Base-by-base conservation (phyloP, 1,139 yeast species). In the Kodamaea anthophila region DNA sequence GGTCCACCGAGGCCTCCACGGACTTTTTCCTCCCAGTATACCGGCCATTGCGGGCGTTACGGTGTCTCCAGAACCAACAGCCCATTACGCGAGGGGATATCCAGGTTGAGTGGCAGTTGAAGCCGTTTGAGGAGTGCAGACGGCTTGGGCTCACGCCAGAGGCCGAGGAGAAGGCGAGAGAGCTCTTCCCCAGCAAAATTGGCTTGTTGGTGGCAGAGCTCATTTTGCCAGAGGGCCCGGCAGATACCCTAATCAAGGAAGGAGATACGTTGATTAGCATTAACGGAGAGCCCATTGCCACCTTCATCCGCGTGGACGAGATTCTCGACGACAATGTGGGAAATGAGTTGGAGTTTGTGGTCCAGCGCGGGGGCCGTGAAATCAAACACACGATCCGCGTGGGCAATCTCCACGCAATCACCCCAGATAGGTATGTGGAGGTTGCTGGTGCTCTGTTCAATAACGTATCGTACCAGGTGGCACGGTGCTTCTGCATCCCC, bases 361-460 rank as follows among this genome's bases (percentile, higher is more conserved):
- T 88, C 13, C 93, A 86, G 57, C 70, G 96, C 53, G 44, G 88
- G 28, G 94, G 94, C 5, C 58, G 68, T 35, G 72, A 73, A 34
- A 53, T 77, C 12, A 54, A 49, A 5, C 69, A 76, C 26, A 51
- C 39, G 5, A 74, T 85, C 32, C 54, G 47, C 10, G 79, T 87
- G 24, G 87, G 83, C 13, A 84, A 88, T 48, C 62, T 87, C 37
- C 95, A 87, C 51, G 63, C 70, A 5, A 83, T 87, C 24, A 82
- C 96, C 1, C 96, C 96, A 22, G 74, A 74, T 44, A 66, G 85
- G 41, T 86, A 74, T 49, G 80, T 87, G 3, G 84, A 80, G 38
- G 91, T 82, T 6, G 81, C 84, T 27, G 96, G 96, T 31, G 95
- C 93, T 1, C 70, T 84, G 1, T 85, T 87, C 58, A 87, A 87